A percentile compares a stretch with the other conserved stretches of the same genome.
Evolutionary conservation across 2,329 filamentous ascomycete species (phyloP).

Genomic region (Endocalyx cinctus): DNA sequence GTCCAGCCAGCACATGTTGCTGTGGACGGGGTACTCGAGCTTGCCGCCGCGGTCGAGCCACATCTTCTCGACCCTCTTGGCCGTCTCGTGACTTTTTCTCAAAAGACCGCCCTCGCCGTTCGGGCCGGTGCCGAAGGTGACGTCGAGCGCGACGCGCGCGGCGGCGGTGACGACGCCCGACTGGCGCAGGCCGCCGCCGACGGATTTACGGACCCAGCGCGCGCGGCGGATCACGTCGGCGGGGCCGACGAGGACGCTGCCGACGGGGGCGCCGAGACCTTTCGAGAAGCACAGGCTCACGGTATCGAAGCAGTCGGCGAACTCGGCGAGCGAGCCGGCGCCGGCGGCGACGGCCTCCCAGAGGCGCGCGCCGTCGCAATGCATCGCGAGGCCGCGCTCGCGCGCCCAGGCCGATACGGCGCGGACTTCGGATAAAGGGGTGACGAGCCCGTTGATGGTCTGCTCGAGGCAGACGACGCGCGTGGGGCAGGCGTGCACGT

Average conservation of each 20-base stretch:
- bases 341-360: conserved; percentile 46
- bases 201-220: conserved; percentile 73
- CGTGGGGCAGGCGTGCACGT: conserved; percentile 37
- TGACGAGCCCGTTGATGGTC: conserved; percentile 31
- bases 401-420: conserved; percentile 29
- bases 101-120: conserved; percentile 35
- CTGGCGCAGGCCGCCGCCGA: conserved; percentile 76
- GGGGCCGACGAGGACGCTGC: conserved; percentile 40
- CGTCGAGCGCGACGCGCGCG: conserved; percentile 71
- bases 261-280: conserved; percentile 48
- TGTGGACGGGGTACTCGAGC: conserved; percentile 57
- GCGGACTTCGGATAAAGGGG: conserved; percentile 28
- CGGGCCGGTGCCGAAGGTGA: conserved; percentile 63
- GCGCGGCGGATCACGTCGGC: conserved; percentile 59
- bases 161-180: conserved; percentile 72
- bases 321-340: conserved; percentile 36
- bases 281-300: conserved; percentile 47
- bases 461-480: conserved; percentile 39
- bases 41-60: conserved; percentile 60
- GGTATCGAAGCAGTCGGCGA: conserved; percentile 43
- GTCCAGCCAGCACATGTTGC: conserved; percentile 74
- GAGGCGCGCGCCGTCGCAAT: conserved; percentile 48
- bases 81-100: conserved; percentile 51
- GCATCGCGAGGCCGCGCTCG: conserved; percentile 35
- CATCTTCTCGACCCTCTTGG: conserved; percentile 55